Evolutionary conservation across 1,284 basidiomycete species (phyloP), one percentile per base, ranked within the genome.

Genomic region (Puccinia polysora): DNA sequence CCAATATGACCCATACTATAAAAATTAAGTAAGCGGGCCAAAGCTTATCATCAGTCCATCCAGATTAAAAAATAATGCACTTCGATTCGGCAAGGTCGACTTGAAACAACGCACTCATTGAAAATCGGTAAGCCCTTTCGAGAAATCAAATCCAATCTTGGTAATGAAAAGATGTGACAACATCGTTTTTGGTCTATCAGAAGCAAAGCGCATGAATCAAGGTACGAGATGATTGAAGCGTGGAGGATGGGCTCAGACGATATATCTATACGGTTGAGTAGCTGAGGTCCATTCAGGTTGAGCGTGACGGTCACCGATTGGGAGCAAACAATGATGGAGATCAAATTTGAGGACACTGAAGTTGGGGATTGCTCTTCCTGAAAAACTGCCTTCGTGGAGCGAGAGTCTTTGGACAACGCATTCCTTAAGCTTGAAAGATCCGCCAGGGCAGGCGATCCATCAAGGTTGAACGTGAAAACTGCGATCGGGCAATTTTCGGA

Each of bases 121-220:
- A 38, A 25, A 30, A 53, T 52, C 15, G 69, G 69, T 25, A 72
- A 55, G 23, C 38, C 40, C 32, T 59, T 43, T 43, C 58, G 58
- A 56, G 34, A 72, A 53, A 72, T 72, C 34, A 45, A 30, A 38
- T 72, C 52, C 36, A 72, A 59, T 23, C 56, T 49, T 23, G 60
- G 69, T 36, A 72, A 64, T 18, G 59, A 63, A 4, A 72, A 38
- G 15, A 72, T 52, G 30, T 55, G 49, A 32, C 58, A 72, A 5
- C 25, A 43, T 15, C 60, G 40, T 25, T 53, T 72, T 20, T 63
- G 34, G 50, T 72, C 69, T 40, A 72, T 72, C 23, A 72, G 49
- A 23, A 72, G 38, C 3, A 72, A 32, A 28, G 50, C 69, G 53
- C 25, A 23, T 28, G 69, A 72, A 14, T 34, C 28, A 18, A 55